Percentiles rank a stretch among this genome's conserved stretches.
Evolutionary conservation across 2,329 filamentous ascomycete species (phyloP).

Genomic region (Amauroascus verrucosus): DNA sequence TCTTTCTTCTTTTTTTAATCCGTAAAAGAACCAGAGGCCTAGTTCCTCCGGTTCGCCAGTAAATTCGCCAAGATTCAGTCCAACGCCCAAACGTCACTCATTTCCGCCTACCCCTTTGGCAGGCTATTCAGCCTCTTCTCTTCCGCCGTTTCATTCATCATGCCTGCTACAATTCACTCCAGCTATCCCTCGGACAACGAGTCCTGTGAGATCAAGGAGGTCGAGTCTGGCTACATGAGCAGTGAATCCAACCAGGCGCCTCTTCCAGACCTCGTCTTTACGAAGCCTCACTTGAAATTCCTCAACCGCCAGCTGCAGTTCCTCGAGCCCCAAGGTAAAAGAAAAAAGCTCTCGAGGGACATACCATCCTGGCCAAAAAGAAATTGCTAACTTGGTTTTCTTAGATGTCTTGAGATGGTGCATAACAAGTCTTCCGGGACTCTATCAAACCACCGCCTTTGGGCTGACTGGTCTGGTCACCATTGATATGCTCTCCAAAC

Average conservation of each 20-base stretch:
- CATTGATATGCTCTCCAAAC: constrained; percentile 56
- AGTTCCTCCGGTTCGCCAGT: neutral
- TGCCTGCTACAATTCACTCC: constrained; percentile 31
- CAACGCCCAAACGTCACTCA: constrained; percentile 2
- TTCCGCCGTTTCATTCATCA: constrained; percentile 15
- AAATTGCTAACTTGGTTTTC: constrained; percentile 6
- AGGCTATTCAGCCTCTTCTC: constrained; percentile 9
- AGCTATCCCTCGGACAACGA: constrained; percentile 31
- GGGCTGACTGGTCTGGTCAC: constrained; percentile 71
- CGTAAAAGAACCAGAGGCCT: neutral
- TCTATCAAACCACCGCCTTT: constrained; percentile 80
- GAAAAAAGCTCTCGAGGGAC: no score
- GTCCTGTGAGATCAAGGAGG: constrained; percentile 32
- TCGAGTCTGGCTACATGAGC: constrained; percentile 77
- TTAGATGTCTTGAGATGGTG: constrained; percentile 82
- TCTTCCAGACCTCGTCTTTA: constrained; percentile 73
- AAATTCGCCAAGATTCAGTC: neutral
- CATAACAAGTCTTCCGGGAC: constrained; percentile 76
- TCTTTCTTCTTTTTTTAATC: neutral
- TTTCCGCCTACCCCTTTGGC: neutral
- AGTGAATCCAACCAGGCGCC: constrained; percentile 52
- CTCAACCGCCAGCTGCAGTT: constrained; percentile 82
- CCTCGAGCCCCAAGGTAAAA: constrained; percentile 68
- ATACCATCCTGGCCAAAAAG: constrained; percentile 3
- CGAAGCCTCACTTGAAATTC: constrained; percentile 75